Evolutionary conservation across 116 monocot genomes (phyloP), one percentile per base, ranked within the genome.

Genomic region (Cymodocea nodosa): DNA sequence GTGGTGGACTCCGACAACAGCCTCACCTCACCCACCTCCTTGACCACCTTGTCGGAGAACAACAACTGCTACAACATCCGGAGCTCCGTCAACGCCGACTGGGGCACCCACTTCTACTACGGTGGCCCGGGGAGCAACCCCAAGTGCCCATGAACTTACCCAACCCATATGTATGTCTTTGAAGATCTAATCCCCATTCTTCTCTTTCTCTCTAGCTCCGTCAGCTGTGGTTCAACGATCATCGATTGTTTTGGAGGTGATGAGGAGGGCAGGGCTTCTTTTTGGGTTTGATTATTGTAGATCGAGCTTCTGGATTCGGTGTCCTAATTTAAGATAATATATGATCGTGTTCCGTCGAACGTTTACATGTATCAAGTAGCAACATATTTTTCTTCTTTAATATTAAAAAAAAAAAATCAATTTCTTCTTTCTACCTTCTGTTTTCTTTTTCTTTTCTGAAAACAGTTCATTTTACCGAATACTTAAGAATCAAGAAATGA

Each of bases 51-150:
- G 0, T 88, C 91, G 0, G 97, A 98, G 72, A 82, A 98, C 74
- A 80, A 82, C 18, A 74, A 81, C 34, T 98, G 97, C 78, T 98
- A 98, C 65, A 68, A 98, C 69, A 98, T 98, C 36, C 69, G 58
- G 59, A 89, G 88, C 77, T 85, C 76, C 22, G 61, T 73, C 40
- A 89, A 65, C 50, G 12, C 52, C 14, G 87, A 85, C 2, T 98
- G 97, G 97, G 97, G 92, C 4, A 81, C 80, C 4, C 78, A 84
- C 68, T 98, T 98, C 76, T 98, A 91, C 86, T 98, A 75, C 52
- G 97, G 97, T 17, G 97, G 97, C 0, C 97, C 97, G 0, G 97
- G 97, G 23, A 79, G 74, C 66, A 91, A 84, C 60, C 73, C 78
- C 3, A 76, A 79, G 53, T 98, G 97, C 73, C 76, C 66, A n/a